These are phyloP conservation scores for Phylloporus rhodoxanthus DNA, from an alignment of 768 basidiomycete species.

Conservation along the genomic window DNA sequence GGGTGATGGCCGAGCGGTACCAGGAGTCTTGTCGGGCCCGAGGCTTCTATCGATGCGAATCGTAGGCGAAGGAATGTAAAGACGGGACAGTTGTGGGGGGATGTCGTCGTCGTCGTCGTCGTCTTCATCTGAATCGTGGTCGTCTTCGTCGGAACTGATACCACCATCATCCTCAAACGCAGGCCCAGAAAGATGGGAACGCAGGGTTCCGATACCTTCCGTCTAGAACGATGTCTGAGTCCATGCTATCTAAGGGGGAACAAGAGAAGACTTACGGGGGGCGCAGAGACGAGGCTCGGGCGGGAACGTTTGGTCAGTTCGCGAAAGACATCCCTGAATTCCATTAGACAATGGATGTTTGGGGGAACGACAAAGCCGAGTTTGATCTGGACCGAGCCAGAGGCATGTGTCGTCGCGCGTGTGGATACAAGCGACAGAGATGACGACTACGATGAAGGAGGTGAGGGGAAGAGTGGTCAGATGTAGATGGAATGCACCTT, in stretches of 20 bases:
- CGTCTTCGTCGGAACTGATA: conserved; percentile 49
- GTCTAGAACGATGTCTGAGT: conserved; percentile 42
- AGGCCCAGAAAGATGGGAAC: conserved; percentile 50
- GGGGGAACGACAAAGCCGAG: conserved; percentile 51
- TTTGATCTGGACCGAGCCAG: conserved; percentile 55
- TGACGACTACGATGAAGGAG: conserved; percentile 35
- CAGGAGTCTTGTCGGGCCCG: conserved; percentile 15
- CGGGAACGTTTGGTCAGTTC: conserved; percentile 61
- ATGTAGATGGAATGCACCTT: conserved; percentile 42
- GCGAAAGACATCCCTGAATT: conserved; percentile 55
- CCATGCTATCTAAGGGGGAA: neutral
- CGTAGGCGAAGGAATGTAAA: conserved; percentile 18
- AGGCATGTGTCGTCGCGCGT: conserved; percentile 39
- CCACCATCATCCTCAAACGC: conserved; percentile 76
- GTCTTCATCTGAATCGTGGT: conserved; percentile 29
- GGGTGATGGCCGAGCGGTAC: conserved; percentile 22
- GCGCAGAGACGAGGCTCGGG: conserved; percentile 66
- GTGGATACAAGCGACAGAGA: conserved; percentile 44
- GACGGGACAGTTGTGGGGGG: conserved; percentile 19
- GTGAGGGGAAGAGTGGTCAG: conserved; percentile 1
- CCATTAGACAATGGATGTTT: conserved; percentile 38
- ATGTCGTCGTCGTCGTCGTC: conserved; percentile 32
- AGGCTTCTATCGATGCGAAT: conserved; percentile 19
- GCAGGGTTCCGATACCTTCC: conserved; percentile 79
- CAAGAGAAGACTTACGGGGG: conserved; percentile 52